These are phyloP conservation scores for Petunia hybrid DNA, from an alignment of 305 asterid species.

Conservation along the genomic window DNA sequence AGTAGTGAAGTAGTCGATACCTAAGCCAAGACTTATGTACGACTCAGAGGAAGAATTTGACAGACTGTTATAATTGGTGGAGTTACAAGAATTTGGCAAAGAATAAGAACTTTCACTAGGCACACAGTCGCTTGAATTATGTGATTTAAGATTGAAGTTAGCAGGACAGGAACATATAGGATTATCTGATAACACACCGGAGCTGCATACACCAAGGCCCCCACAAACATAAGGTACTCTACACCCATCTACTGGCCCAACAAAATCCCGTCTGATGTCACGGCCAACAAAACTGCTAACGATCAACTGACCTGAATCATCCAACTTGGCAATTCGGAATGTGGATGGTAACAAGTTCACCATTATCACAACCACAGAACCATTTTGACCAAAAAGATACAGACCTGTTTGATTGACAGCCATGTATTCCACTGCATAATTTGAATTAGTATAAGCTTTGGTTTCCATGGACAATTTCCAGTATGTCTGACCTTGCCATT, in stretches of 20 bases:
- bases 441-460: constrained; percentile 46
- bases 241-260: constrained; percentile 61
- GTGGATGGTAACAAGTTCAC: constrained; percentile 43
- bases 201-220: constrained; percentile 58
- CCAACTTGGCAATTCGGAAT: constrained; percentile 49
- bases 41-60: constrained; percentile 30
- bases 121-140: constrained; percentile 47
- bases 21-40: constrained; percentile 47
- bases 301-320: constrained; percentile 51
- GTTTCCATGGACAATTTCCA: constrained; percentile 69
- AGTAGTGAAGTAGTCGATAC: constrained; percentile 68
- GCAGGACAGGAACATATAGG: constrained; percentile 70
- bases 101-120: constrained; percentile 53
- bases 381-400: constrained; percentile 55
- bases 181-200: constrained; percentile 42
- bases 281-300: constrained; percentile 35
- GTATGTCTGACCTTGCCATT: constrained; percentile 58
- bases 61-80: constrained; percentile 31
- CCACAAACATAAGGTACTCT: constrained; percentile 59
- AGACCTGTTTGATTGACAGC: constrained; percentile 59
- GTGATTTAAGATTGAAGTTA: constrained; percentile 50
- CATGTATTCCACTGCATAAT: constrained; percentile 53
- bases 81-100: constrained; percentile 56
- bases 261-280: constrained; percentile 41
- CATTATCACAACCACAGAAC: constrained; percentile 44